Evolutionary conservation across 176 grass and related monocot genomes (phyloP).

Genomic region (Otatea glauca): DNA sequence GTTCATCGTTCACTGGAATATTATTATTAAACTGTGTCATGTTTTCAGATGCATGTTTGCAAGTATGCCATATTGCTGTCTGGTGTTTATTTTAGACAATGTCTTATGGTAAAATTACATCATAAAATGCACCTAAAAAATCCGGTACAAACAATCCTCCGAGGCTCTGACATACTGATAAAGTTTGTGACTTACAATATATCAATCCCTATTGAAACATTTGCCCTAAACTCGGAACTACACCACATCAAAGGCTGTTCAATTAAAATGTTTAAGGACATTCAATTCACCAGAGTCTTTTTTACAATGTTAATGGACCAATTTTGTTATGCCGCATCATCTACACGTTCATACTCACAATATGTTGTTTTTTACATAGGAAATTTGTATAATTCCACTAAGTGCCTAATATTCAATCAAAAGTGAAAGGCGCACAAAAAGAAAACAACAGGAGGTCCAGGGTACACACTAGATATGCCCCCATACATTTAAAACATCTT

Average conservation of each 20-base stretch:
- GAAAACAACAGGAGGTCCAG: neutral
- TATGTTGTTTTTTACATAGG: neutral
- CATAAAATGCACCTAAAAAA: neutral
- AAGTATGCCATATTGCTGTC: neutral
- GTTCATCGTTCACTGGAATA: conserved; percentile 12
- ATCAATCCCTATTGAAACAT: neutral
- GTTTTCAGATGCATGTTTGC: neutral
- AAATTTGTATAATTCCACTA: conserved; percentile 7
- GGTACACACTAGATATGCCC: conserved; percentile 9
- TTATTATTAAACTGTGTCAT: neutral
- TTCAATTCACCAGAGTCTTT: neutral
- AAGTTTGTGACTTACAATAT: neutral
- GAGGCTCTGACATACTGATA: neutral
- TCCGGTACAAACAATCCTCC: neutral
- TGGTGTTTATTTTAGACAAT: neutral
- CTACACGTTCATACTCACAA: neutral
- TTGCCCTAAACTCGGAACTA: neutral
- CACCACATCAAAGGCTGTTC: neutral
- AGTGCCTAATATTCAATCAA: conserved; percentile 9
- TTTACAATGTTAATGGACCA: neutral
- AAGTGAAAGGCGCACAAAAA: neutral
- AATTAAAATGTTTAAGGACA: neutral
- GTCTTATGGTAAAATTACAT: conserved; percentile 10
- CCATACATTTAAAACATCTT: neutral
- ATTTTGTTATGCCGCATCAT: conserved; percentile 18